Evolutionary conservation across 2,329 filamentous ascomycete genomes (phyloP).

Genomic region (Penicillium rolfsii): DNA sequence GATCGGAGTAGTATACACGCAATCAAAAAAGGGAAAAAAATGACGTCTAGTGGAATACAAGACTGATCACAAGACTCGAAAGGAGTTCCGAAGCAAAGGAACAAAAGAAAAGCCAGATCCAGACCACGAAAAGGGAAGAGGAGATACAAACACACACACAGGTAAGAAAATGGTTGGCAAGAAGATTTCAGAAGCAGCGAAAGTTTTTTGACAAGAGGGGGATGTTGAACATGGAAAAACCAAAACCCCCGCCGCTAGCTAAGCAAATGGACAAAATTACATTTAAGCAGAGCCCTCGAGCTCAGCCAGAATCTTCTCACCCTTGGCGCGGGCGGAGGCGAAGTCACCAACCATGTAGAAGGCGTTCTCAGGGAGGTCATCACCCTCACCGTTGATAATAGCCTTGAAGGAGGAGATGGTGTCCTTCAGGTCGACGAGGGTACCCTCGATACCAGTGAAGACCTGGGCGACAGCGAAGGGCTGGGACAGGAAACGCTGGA

Average conservation of each 20-base stretch:
- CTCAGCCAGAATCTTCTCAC: slow-evolving; percentile 99
- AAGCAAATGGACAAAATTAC: slow-evolving; percentile 45
- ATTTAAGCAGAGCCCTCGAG: slow-evolving; percentile 66
- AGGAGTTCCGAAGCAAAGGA: slow-evolving; percentile 30
- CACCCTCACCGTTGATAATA: slow-evolving; percentile 92
- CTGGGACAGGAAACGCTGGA: slow-evolving; percentile 99
- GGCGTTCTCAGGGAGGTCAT: slow-evolving; percentile 88
- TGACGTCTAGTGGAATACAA: slow-evolving; percentile 25
- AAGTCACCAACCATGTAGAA: slow-evolving; percentile 99
- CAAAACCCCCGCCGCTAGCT: slow-evolving; percentile 37
- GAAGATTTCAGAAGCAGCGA: slow-evolving; percentile 17
- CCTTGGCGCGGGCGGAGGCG: slow-evolving; percentile 89
- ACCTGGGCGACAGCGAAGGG: slow-evolving; percentile 88
- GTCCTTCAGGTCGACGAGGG: slow-evolving; percentile 97
- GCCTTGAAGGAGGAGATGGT: slow-evolving; percentile 97
- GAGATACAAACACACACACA: slow-evolving; percentile 6
- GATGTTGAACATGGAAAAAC: slow-evolving; percentile 23
- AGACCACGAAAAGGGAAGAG: slow-evolving; percentile 13
- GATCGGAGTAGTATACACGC: slow-evolving; percentile 47
- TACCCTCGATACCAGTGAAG: slow-evolving; percentile 83
- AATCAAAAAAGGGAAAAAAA: slow-evolving; percentile 42
- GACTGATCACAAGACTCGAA: slow-evolving; percentile 12
- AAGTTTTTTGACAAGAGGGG: slow-evolving; percentile 19
- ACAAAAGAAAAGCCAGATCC: slow-evolving; percentile 29
- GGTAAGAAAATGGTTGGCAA: slow-evolving; percentile 10